Evolutionary conservation across 164 flowering plant genomes (phyloP), one percentile per base, ranked within the genome.

Genomic region (Vitis amurensis): DNA sequence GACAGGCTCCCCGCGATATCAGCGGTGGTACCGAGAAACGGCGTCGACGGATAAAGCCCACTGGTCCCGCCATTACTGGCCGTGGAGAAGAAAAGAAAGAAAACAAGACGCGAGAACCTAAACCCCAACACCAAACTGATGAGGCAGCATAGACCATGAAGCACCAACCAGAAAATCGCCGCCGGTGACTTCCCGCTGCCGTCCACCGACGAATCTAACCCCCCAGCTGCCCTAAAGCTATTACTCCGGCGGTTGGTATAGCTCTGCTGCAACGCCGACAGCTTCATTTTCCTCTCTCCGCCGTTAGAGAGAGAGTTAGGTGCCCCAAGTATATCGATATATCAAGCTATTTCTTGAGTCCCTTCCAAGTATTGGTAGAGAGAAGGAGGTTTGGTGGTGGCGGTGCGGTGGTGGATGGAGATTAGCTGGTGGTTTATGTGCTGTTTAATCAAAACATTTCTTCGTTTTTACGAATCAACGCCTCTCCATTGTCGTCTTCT

Each of bases 41-140:
- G 80, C 57, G 79, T 10, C 2, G 76, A 9, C 44, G 44, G 44
- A 37, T 37, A 37, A 37, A 37, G 7, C 44, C 44, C 44, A 37
- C 44, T 37, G 44, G 44, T 37, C 44, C 44, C 44, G 44, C 44
- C 44, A 37, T 37, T 52, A 37, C 79, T 5, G 62, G 82, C 9
- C 61, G 83, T 65, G 69, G 93, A 85, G 82, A 91, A 88, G 55
- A 94, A 73, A 62, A 91, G 86, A 68, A 87, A 88, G 83, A 89
- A 85, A 15, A 89, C 75, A 9, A 92, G 74, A 27, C 92, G 92
- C 19, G 97, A 92, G 80, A 92, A 92, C 65, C 97, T 76, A 81
- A 88, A 92, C 6, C 97, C 97, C 9, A 92, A 81, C 15, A 94
- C 83, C 16, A 94, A 85, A 74, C 97, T 90, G 65, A 92, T 81